A percentile compares a stretch with the other conserved stretches of the same genome.
phyloP scores from a whole-genome alignment of 2,329 filamentous ascomycete species.

The Aureobasidium uvarum region DNA sequence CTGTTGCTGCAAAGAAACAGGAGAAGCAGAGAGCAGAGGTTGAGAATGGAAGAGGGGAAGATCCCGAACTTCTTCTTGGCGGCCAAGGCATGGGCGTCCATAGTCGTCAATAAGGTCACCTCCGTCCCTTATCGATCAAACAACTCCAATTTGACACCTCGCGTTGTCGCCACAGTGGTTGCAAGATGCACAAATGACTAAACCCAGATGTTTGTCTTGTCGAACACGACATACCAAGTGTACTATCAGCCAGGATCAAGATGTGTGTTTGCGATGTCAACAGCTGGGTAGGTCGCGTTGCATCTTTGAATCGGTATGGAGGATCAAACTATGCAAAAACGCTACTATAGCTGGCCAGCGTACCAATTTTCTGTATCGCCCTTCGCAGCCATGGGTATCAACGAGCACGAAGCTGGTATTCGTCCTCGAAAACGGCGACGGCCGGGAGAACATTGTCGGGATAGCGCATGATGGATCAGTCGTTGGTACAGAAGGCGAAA shows the following conservation, averaged over 20 bases:
- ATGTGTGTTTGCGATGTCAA: neutral
- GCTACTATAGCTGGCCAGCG: neutral
- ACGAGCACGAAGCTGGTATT: neutral
- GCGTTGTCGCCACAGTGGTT: neutral
- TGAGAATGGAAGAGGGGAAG: neutral
- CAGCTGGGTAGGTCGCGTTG: neutral
- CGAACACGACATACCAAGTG: neutral
- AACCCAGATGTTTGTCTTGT: slow-evolving; percentile 2
- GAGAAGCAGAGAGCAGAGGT: neutral
- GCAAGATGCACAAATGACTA: neutral
- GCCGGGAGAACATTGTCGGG: neutral
- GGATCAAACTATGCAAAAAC: neutral
- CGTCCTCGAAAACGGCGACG: neutral
- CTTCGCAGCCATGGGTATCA: neutral
- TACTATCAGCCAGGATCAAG: neutral
- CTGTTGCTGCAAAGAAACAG: neutral
- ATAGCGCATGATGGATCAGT: neutral
- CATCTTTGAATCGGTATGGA: neutral
- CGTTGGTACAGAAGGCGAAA: neutral
- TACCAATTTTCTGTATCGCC: neutral
- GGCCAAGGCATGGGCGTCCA: neutral
- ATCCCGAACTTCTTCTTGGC: neutral
- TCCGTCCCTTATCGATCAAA: neutral
- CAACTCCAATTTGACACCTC: neutral
- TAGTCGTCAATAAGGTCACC: neutral